A percentile compares a stretch with the other conserved stretches of the same genome.
phyloP scores from a whole-genome alignment of 1,284 basidiomycete species.

The Sutorius eximius region DNA sequence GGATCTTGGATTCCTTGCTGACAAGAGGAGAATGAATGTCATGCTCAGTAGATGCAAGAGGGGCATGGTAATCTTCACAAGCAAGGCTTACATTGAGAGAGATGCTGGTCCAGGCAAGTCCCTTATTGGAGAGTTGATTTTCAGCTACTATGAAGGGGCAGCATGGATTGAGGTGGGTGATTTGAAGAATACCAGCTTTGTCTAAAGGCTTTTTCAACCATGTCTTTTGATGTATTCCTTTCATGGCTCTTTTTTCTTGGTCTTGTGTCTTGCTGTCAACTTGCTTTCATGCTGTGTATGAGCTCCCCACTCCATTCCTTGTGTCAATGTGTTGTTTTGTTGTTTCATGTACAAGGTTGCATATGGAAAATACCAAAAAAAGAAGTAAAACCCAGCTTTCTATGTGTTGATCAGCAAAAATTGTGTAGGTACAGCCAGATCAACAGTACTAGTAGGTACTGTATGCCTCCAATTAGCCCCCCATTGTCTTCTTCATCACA shows the following conservation, averaged over 20 bases:
- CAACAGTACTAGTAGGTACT: not conserved
- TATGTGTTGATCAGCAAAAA: not conserved
- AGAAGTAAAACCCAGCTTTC: not conserved
- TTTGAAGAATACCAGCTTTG: slow-evolving; percentile 15
- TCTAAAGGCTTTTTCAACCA: slow-evolving; percentile 5
- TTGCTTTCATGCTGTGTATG: slow-evolving; percentile 20
- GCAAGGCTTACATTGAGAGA: slow-evolving; percentile 51
- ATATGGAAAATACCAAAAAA: not conserved
- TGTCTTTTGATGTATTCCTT: not conserved
- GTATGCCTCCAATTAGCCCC: too few species aligned
- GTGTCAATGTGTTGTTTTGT: slow-evolving; percentile 8
- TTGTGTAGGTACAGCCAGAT: not conserved
- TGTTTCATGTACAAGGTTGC: slow-evolving; percentile 9
- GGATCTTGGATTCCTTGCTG: slow-evolving; percentile 56
- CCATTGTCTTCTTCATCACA: too few species aligned
- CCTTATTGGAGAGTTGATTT: slow-evolving; percentile 28
- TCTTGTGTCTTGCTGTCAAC: slow-evolving; percentile 12
- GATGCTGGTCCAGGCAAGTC: slow-evolving; percentile 42
- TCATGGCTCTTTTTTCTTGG: not conserved
- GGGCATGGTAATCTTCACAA: slow-evolving; percentile 67
- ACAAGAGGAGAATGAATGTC: slow-evolving; percentile 62
- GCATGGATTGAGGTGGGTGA: slow-evolving; percentile 32
- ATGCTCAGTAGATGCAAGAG: slow-evolving; percentile 69
- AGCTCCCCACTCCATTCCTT: not conserved
- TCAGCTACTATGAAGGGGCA: slow-evolving; percentile 24